These are phyloP conservation scores for Bauhinia variegata DNA, from an alignment of 306 rosid species.

Conservation along the genomic window DNA sequence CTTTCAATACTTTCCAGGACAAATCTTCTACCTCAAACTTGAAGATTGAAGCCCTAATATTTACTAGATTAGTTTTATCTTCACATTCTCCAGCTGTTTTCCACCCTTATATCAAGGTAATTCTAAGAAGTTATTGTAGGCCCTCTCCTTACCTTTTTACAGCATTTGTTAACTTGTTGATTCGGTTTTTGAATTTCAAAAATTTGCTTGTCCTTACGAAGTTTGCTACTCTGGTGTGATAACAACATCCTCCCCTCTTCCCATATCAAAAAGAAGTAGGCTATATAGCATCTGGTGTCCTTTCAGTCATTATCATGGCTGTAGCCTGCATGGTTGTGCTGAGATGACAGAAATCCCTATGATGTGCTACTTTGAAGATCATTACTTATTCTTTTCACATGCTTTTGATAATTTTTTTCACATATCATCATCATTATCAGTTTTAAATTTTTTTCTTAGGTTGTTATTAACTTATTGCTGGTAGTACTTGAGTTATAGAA, in stretches of 20 bases:
- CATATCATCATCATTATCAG: neutral
- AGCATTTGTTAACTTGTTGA: slow-evolving; percentile 13
- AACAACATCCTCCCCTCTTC: neutral
- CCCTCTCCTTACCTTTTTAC: neutral
- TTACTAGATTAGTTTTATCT: slow-evolving; percentile 86
- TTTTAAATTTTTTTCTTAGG: neutral
- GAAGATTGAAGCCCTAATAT: slow-evolving; percentile 94
- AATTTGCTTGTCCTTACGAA: neutral
- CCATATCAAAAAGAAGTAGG: neutral
- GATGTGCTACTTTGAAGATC: neutral
- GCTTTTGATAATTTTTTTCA: slow-evolving; percentile 3
- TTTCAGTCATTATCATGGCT: neutral
- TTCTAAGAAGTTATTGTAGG: neutral
- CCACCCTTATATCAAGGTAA: slow-evolving; percentile 91
- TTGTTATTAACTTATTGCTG: slow-evolving; percentile 4
- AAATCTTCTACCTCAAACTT: slow-evolving; percentile 96
- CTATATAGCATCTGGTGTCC: neutral
- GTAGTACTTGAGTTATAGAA: slow-evolving; percentile 9
- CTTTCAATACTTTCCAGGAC: slow-evolving; percentile 55
- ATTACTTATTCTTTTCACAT: neutral
- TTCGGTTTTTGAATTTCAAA: slow-evolving; percentile 2
- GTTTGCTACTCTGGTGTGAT: slow-evolving; percentile 2
- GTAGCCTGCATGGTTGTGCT: slow-evolving; percentile 5
- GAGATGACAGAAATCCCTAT: neutral
- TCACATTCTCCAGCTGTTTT: slow-evolving; percentile 92